These are phyloP conservation scores for Diaporthe nobilis DNA, from an alignment of 2,329 filamentous ascomycete genomes.

Conservation along the genomic window DNA sequence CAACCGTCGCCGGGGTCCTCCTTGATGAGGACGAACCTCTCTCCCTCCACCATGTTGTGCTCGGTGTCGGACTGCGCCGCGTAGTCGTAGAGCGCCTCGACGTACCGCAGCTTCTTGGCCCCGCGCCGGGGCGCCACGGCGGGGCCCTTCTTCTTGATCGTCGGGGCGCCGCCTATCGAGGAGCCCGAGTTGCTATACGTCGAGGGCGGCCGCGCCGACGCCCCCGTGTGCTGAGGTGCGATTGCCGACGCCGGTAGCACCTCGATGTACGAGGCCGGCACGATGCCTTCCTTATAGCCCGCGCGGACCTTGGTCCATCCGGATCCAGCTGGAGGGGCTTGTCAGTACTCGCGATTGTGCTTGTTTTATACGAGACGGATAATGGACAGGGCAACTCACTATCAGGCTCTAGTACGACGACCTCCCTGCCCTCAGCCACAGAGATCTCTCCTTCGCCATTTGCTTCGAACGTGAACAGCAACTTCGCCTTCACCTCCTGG, in stretches of 20 bases:
- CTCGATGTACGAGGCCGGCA: slow-evolving; percentile 90
- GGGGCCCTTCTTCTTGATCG: slow-evolving; percentile 86
- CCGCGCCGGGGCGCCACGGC: slow-evolving; percentile 91
- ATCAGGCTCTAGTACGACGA: slow-evolving; percentile 86
- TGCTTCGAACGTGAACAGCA: slow-evolving; percentile 90
- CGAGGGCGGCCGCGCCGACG: slow-evolving; percentile 75
- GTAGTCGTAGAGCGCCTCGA: slow-evolving; percentile 94
- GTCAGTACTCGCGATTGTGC: slow-evolving; percentile 47
- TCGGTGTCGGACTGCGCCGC: slow-evolving; percentile 87
- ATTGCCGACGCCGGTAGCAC: slow-evolving; percentile 64
- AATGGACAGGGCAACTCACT: slow-evolving; percentile 70
- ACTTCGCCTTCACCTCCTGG: slow-evolving; percentile 77
- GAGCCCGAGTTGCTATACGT: slow-evolving; percentile 84
- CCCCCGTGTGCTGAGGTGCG: slow-evolving; percentile 60
- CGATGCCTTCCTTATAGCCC: slow-evolving; percentile 83
- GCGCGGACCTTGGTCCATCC: slow-evolving; percentile 91
- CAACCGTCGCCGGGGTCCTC: slow-evolving; percentile 94
- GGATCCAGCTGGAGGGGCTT: slow-evolving; percentile 76
- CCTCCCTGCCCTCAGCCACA: slow-evolving; percentile 82
- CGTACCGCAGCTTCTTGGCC: slow-evolving; percentile 94
- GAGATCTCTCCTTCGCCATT: slow-evolving; percentile 85
- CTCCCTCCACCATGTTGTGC: slow-evolving; percentile 91
- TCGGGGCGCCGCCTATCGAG: slow-evolving; percentile 66
- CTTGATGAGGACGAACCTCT: slow-evolving; percentile 90
- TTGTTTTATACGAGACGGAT: slow-evolving; percentile 1